phyloP scores from a whole-genome alignment of 2,329 filamentous ascomycete genomes.

The Ophiosphaerella narmari region DNA sequence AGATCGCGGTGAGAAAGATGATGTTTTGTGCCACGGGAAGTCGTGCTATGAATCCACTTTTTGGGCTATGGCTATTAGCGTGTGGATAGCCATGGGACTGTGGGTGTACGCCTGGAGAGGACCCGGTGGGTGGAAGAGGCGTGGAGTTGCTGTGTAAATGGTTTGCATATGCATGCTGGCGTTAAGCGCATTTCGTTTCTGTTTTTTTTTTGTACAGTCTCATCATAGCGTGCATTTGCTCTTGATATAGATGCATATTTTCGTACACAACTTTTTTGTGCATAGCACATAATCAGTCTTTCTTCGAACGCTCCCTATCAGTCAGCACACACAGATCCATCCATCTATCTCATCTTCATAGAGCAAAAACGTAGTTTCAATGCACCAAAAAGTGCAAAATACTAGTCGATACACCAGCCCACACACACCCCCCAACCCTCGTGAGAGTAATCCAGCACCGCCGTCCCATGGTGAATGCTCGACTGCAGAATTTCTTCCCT shows the following conservation, averaged over 20 bases:
- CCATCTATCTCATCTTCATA: too few relatives aligned
- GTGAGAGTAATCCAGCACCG: slow-evolving; percentile 48
- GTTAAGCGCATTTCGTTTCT: background rate
- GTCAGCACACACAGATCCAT: too few relatives aligned
- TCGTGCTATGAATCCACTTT: slow-evolving; percentile 81
- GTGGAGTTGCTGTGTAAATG: slow-evolving; percentile 69
- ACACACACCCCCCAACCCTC: slow-evolving; percentile 40
- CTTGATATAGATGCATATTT: too few relatives aligned
- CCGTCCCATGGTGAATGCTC: slow-evolving; percentile 48
- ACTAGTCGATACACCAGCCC: slow-evolving; percentile 46
- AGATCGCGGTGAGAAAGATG: slow-evolving; percentile 42
- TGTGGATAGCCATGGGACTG: slow-evolving; percentile 75
- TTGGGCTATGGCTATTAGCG: slow-evolving; percentile 82
- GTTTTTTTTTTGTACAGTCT: background rate
- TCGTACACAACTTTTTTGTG: too few relatives aligned
- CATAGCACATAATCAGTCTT: too few relatives aligned
- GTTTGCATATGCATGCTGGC: background rate
- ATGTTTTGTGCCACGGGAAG: slow-evolving; percentile 76
- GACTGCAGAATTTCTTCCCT: slow-evolving; percentile 52
- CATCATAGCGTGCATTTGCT: too few relatives aligned
- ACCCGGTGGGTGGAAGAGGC: slow-evolving; percentile 72
- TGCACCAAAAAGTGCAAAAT: slow-evolving; percentile 27
- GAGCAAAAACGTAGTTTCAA: too few relatives aligned
- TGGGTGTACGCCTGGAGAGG: slow-evolving; percentile 84
- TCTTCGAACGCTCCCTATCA: too few relatives aligned